Evolutionary conservation across 2,329 filamentous ascomycete species (phyloP).

Genomic region (Paraphaeosphaeria sporulosa): DNA sequence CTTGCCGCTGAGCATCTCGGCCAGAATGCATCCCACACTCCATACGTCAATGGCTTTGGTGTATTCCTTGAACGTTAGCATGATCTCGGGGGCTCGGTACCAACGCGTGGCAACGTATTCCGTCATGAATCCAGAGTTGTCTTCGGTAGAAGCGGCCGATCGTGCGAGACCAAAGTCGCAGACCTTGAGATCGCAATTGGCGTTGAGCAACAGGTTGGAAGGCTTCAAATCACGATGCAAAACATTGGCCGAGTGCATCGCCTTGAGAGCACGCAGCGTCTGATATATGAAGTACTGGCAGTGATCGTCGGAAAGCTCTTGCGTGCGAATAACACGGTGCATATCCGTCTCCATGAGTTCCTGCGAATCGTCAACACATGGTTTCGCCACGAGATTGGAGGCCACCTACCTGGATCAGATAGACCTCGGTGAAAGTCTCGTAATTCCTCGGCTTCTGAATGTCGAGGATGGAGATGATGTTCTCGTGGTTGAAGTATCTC

Average conservation of each 20-base stretch:
- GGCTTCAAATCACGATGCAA: conserved; percentile 97
- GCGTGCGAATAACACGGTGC: conserved; percentile 98
- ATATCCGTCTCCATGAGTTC: conserved; percentile 99
- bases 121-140: conserved; percentile 99
- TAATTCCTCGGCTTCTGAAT: conserved; percentile 98
- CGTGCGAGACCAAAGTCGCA: conserved; percentile 97
- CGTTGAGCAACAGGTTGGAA: conserved; percentile 94
- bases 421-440: conserved; percentile 96
- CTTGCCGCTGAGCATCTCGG: conserved; percentile 99
- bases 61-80: conserved; percentile 99
- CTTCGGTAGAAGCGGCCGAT: conserved; percentile 94
- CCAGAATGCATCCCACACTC: conserved; percentile 97
- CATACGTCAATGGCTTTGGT: conserved; percentile 99
- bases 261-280: conserved; percentile 94
- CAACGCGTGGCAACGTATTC: conserved; percentile 99
- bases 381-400: neutral
- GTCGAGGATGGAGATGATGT: conserved; percentile 99
- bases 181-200: conserved; percentile 98
- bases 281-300: conserved; percentile 99
- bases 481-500: conserved; percentile 99
- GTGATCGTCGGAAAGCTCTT: conserved; percentile 98
- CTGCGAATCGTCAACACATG: conserved; percentile 55
- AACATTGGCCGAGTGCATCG: conserved; percentile 99
- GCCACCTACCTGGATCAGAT: conserved; percentile 84
- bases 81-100: conserved; percentile 99